Percentiles rank a stretch among this genome's conserved stretches.
phyloP scores from a whole-genome alignment of 1,284 basidiomycete genomes.

The Moesziomyces antarcticus region DNA sequence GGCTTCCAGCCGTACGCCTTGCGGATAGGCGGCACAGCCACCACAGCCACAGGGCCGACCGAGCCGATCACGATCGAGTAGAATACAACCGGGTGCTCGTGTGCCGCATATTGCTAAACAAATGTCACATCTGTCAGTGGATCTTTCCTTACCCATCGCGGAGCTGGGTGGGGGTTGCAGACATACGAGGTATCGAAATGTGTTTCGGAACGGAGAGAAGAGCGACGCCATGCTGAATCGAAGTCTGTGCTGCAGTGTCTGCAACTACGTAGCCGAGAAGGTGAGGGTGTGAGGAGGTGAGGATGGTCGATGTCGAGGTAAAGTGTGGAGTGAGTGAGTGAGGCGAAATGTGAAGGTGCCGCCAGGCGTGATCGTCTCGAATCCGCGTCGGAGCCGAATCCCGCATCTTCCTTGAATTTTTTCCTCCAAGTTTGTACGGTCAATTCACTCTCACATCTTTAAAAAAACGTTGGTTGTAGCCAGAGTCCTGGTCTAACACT shows the following conservation, averaged over 20 bases:
- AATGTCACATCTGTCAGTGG: not conserved
- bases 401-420: not conserved
- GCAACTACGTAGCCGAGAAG: not conserved
- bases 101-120: constrained; percentile 79
- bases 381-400: constrained; percentile 2
- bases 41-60: constrained; percentile 75
- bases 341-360: not conserved
- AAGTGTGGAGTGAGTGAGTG: not conserved
- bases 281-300: not conserved
- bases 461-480: no score
- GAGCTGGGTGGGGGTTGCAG: no score
- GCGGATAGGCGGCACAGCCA: constrained; percentile 83
- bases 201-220: constrained; percentile 58
- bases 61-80: constrained; percentile 82
- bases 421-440: not conserved
- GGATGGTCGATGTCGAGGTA: not conserved
- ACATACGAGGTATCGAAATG: constrained; percentile 64
- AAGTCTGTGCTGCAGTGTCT: not conserved
- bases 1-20: constrained; percentile 78
- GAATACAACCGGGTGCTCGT: constrained; percentile 92
- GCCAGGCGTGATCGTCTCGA: constrained; percentile 19
- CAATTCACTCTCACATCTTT: not conserved
- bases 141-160: no score
- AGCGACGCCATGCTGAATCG: constrained; percentile 44
- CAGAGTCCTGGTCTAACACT: no score